These are phyloP conservation scores for Huntiella moniliformis DNA, from an alignment of 2,329 filamentous ascomycete species.

Conservation along the genomic window DNA sequence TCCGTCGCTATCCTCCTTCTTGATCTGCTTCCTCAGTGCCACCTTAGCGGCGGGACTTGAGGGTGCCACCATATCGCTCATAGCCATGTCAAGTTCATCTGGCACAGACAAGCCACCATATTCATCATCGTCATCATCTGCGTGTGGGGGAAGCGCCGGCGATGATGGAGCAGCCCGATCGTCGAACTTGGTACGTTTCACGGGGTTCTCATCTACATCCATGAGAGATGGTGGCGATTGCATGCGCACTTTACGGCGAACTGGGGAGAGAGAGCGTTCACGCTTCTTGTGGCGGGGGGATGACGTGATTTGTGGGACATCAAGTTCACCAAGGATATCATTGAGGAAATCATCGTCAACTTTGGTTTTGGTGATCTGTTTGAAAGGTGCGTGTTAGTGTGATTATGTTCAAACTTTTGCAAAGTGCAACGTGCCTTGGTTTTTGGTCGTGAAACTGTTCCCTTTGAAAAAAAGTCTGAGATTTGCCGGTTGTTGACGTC, in stretches of 20 bases:
- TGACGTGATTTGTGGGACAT: constrained; percentile 30
- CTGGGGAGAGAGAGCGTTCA: constrained; percentile 45
- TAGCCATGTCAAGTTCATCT: constrained; percentile 49
- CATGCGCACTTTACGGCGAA: constrained; percentile 60
- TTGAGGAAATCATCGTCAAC: constrained; percentile 80
- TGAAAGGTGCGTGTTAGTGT: constrained; percentile 3
- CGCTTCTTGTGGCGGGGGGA: constrained; percentile 39
- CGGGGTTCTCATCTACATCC: constrained; percentile 24
- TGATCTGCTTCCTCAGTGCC: constrained; percentile 46
- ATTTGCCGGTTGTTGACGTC: constrained; percentile 84
- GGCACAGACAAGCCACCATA: constrained; percentile 37
- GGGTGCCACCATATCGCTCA: constrained; percentile 56
- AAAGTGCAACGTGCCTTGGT: constrained; percentile 44
- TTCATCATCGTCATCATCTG: constrained; percentile 37
- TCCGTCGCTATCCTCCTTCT: constrained; percentile 44
- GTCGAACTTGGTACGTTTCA: constrained; percentile 39
- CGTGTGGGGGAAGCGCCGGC: constrained; percentile 26
- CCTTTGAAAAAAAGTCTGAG: constrained; percentile 82
- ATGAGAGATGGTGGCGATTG: constrained; percentile 48
- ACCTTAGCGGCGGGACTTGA: constrained; percentile 76
- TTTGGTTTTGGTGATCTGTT: constrained; percentile 55
- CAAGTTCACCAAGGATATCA: constrained; percentile 70
- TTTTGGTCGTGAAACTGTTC: constrained; percentile 49
- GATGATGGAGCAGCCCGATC: constrained; percentile 25
- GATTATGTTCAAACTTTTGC: neutral